phyloP scores from a whole-genome alignment of 345 rosid species.

The Trapa bicornis region DNA sequence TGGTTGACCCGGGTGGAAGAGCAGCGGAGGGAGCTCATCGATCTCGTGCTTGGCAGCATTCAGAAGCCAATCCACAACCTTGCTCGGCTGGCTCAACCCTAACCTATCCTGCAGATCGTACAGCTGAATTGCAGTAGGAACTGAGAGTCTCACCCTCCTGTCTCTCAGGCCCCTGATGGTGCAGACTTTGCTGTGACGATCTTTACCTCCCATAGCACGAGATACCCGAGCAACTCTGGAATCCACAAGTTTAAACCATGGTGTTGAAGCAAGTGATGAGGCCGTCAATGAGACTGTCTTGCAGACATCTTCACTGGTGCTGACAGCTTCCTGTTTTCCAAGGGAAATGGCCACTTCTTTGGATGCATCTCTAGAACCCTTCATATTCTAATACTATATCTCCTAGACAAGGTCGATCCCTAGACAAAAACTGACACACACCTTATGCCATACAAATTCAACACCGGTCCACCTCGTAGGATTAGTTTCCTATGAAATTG shows the following conservation, averaged over 20 bases:
- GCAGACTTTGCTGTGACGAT: slow-evolving; percentile 20
- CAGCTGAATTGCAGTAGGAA: slow-evolving; percentile 16
- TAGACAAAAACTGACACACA: background rate
- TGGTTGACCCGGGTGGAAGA: slow-evolving; percentile 4
- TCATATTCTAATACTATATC: background rate
- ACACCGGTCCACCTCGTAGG: background rate
- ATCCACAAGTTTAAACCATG: slow-evolving; percentile 19
- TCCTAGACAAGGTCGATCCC: background rate
- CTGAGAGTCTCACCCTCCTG: slow-evolving; percentile 16
- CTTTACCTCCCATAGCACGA: slow-evolving; percentile 17
- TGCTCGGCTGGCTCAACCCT: slow-evolving; percentile 20
- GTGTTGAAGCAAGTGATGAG: slow-evolving; percentile 18
- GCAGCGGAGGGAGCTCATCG: slow-evolving; percentile 18
- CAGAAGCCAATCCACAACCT: slow-evolving; percentile 20
- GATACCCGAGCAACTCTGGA: slow-evolving; percentile 16
- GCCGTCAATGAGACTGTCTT: slow-evolving; percentile 3
- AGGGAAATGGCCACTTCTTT: slow-evolving; percentile 24
- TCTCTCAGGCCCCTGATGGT: slow-evolving; percentile 17
- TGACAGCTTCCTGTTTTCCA: slow-evolving; percentile 15
- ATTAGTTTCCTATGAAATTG: background rate
- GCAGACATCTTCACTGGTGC: background rate
- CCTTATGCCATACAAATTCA: background rate
- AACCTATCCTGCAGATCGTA: slow-evolving; percentile 19
- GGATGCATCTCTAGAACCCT: slow-evolving; percentile 24
- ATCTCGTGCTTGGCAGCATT: slow-evolving; percentile 16